Evolutionary conservation across 2,329 filamentous ascomycete genomes (phyloP), one percentile per base, ranked within the genome.

Genomic region (Neofusicoccum cordaticola): DNA sequence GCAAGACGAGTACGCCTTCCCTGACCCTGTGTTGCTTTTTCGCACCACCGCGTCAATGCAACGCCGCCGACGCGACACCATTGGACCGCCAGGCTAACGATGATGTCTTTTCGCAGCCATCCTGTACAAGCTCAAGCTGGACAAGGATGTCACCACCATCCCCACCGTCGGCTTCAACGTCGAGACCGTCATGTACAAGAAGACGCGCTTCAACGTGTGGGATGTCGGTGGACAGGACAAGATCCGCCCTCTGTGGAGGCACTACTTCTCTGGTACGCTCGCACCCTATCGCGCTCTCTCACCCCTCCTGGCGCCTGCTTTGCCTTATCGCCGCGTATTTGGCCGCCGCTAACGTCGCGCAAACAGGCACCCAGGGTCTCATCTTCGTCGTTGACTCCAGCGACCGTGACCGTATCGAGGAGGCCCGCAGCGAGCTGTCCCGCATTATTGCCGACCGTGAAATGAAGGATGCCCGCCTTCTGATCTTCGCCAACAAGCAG

Each of bases 221-320:
- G 95, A 98, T 85, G 95, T 99, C 78, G 95, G 95, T 86, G 95
- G 95, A 81, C 95, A 99, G 86, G 95, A 99, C 89, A 98, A 98
- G 91, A 99, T 99, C 80, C 89, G 95, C 81, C 95, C 95, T 78
- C 86, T 99, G 78, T 99, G 95, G 95, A 93, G 95, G 85, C 95
- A 98, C 83, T 99, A 99, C 86, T 99, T 98, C 89, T 93, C 96
- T 84, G 81, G 80, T 77, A 31, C 27, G 27, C 27, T 31, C 27
- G 6, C 27, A 7, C 4, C 73, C 72, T 51, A 42, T n/a, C 12
- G 22, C n/a, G 12, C 58, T 62, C 35, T 11, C 7, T 31, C 47
- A 11, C 31, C 17, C 34, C 27, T 42, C 41, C 41, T 47, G 27
- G 39, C 50, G 41, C 48, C 39, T 53, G 37, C 13, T 12, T 3